Evolutionary conservation across 768 basidiomycete species (phyloP).

Genomic region (Phaeotremella fagi): DNA sequence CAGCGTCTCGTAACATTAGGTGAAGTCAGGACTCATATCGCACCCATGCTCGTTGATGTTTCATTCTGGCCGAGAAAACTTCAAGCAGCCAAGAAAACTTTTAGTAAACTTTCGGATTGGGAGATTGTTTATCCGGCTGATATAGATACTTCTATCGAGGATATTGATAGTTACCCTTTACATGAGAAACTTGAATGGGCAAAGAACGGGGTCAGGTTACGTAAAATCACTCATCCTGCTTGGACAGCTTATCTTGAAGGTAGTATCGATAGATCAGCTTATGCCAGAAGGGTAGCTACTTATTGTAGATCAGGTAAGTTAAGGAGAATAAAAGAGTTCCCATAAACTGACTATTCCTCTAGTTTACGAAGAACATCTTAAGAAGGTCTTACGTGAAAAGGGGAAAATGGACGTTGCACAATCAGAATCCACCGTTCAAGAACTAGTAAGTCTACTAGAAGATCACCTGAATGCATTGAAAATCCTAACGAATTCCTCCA

Average conservation of each 20-base stretch:
- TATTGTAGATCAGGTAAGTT: constrained; percentile 17
- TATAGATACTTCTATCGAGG: neutral
- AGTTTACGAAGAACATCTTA: constrained; percentile 38
- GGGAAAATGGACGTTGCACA: constrained; percentile 27
- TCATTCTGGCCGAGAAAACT: constrained; percentile 24
- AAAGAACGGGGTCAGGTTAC: constrained; percentile 17
- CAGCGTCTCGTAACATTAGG: constrained; percentile 23
- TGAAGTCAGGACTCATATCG: constrained; percentile 22
- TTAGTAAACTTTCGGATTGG: constrained; percentile 13
- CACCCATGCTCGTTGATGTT: constrained; percentile 19
- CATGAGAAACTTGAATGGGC: constrained; percentile 21
- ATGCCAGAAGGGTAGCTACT: constrained; percentile 22
- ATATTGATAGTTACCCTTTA: neutral
- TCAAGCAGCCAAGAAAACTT: neutral
- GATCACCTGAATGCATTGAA: neutral
- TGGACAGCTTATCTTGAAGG: constrained; percentile 20
- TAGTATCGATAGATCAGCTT: constrained; percentile 17
- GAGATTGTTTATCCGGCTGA: constrained; percentile 3
- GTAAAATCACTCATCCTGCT: constrained; percentile 24
- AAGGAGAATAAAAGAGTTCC: neutral
- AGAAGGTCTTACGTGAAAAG: constrained; percentile 20
- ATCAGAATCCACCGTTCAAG: constrained; percentile 26
- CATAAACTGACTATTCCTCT: neutral
- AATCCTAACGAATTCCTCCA: neutral
- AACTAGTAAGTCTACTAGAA: constrained; percentile 17